A percentile compares a stretch with the other conserved stretches of the same genome.
Evolutionary conservation across 208 protist genomes (phyloP).

Genomic region (Wallacemonas sp.): DNA sequence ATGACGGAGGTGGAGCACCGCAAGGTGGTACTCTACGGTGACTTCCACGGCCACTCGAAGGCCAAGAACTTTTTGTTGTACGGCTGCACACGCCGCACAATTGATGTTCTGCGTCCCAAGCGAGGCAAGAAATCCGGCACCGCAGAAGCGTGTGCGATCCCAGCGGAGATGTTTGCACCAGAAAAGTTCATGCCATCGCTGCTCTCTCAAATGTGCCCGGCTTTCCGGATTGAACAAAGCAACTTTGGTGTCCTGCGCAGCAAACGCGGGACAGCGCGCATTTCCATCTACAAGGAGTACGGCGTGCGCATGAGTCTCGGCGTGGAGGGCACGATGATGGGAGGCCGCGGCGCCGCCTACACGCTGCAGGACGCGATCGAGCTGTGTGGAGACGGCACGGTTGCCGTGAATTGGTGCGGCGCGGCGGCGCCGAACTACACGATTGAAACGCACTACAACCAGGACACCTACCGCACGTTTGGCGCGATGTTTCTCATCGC

Average conservation of each 20-base stretch:
- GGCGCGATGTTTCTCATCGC: conserved; percentile 20
- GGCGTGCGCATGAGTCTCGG: conserved; percentile 94
- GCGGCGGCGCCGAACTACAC: not conserved
- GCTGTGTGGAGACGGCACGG: not conserved
- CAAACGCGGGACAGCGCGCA: conserved; percentile 88
- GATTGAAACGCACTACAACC: conserved; percentile 23
- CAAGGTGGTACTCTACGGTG: conserved; percentile 84
- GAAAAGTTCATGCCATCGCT: conserved; percentile 83
- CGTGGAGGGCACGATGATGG: conserved; percentile 94
- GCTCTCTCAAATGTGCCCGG: conserved; percentile 49
- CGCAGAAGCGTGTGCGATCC: not conserved
- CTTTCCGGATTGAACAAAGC: conserved; percentile 75
- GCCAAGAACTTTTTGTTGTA: conserved; percentile 96
- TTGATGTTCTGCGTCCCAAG: conserved; percentile 17
- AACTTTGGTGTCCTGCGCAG: conserved; percentile 89
- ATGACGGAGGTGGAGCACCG: conserved; percentile 67
- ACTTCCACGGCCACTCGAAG: conserved; percentile 96
- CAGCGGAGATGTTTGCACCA: conserved; percentile 19
- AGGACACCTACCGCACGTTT: conserved; percentile 21
- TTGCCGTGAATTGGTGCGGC: conserved; percentile 1
- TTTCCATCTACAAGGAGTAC: conserved; percentile 92
- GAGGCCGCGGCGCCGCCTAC: conserved; percentile 37
- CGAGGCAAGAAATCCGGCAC: not conserved
- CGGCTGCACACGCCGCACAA: conserved; percentile 78
- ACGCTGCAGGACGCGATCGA: conserved; percentile 4